Base-by-base conservation (phyloP, 2,329 filamentous ascomycete genomes). In the Ascochyta rabiei region DNA sequence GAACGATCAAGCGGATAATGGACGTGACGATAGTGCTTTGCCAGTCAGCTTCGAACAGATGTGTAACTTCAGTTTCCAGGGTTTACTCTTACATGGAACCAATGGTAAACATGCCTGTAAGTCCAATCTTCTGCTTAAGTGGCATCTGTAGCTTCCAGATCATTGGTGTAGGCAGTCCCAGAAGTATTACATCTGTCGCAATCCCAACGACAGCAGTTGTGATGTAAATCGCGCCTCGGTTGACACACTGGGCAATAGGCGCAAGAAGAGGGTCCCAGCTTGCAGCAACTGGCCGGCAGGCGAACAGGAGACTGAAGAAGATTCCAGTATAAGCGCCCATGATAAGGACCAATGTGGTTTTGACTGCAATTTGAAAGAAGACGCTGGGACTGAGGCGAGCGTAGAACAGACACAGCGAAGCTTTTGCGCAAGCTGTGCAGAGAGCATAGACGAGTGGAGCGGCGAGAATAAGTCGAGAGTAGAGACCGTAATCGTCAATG, bases 291-390 rank as follows among this genome's bases (percentile, higher is more conserved):
- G 63, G 66, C 23, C 48, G 52, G 40, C 65, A 69, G 13, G 66
- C 57, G 24, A 68, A 68, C 5, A 69, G 6, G 4, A 67, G 45
- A 34, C 57, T 57, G 51, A 69, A 67, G 35, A 66, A 63, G n/a
- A 66, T 55, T n/a, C 51, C 56, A 2, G 55, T 54, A 37, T 64
- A 64, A 28, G 58, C 57, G 15, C 59, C 57, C 13, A 64, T 38
- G 23, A 58, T 61, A 45, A 69, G 30, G 33, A 64, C 52, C 19
- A 62, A 41, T 18, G 59, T 64, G 8, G 33, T 38, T 42, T 50
- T 59, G n/a, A 64, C 57, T 8, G 53, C 48, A 3, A 41, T n/a
- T 23, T 60, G 61, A 18, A 58, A 66, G 9, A 33, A 15, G 6
- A 24, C 33, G 16, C 40, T 49, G 2, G 53, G 63, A 18, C 51